A percentile compares a stretch with the other conserved stretches of the same genome.
Evolutionary conservation across 768 basidiomycete genomes (phyloP).

Genomic region (Rhodotorula kratochvilovae): DNA sequence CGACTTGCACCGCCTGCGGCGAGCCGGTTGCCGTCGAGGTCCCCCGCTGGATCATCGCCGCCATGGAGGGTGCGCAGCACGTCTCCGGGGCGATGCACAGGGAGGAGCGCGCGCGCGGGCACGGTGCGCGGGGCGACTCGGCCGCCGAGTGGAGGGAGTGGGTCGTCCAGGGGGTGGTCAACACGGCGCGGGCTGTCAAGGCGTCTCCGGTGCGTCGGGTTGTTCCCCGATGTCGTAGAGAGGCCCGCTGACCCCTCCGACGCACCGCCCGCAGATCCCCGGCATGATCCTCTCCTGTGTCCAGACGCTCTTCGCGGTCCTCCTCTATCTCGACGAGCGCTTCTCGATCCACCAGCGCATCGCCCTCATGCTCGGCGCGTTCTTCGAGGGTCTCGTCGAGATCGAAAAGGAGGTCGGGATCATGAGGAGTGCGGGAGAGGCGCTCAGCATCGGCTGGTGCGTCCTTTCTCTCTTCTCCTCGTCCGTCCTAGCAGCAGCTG

Average conservation of each 20-base stretch:
- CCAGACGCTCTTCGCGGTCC: conserved; percentile 6
- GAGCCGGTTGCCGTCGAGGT: conserved; percentile 13
- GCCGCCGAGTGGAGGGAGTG: neutral
- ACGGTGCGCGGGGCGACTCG: neutral
- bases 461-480: neutral
- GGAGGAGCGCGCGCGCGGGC: neutral
- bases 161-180: conserved; percentile 3
- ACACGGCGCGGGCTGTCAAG: neutral
- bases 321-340: conserved; percentile 20
- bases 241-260: neutral
- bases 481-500: neutral
- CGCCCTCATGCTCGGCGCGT: neutral
- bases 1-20: conserved; percentile 5
- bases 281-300: neutral
- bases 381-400: conserved; percentile 22
- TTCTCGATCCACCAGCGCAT: conserved; percentile 11
- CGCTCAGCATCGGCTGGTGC: conserved; percentile 21
- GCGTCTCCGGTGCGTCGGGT: conserved; percentile 24
- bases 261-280: neutral
- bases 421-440: conserved; percentile 13
- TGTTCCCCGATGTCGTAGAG: too few relatives aligned
- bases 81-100: neutral
- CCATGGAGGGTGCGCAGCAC: conserved; percentile 8
- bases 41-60: conserved; percentile 12
- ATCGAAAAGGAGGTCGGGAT: conserved; percentile 26